phyloP scores from a whole-genome alignment of 2,329 filamentous ascomycete species.

The Curvularia verruculosa region DNA sequence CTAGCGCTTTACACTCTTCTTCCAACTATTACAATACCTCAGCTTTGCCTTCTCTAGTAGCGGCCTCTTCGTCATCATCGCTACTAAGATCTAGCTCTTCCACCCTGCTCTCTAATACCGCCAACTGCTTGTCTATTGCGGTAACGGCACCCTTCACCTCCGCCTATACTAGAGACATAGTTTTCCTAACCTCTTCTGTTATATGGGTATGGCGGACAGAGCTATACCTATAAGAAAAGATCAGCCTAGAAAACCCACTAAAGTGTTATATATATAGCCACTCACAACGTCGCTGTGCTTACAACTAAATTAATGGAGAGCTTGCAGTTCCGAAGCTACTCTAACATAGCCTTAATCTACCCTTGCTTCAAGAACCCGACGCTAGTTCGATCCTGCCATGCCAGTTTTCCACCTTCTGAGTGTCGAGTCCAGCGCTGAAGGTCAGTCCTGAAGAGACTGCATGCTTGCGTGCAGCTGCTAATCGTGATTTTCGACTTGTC shows the following conservation, averaged over 20 bases:
- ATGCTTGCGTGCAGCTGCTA: constrained; percentile 37
- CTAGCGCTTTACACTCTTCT: constrained; percentile 20
- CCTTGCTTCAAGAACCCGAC: constrained; percentile 47
- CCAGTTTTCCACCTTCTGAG: constrained; percentile 40
- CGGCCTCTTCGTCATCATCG: constrained; percentile 15
- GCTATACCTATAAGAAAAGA: constrained; percentile 32
- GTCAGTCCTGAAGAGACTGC: constrained; percentile 37
- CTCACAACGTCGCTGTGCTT: constrained; percentile 42
- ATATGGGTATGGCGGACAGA: constrained; percentile 41
- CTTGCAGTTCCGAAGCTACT: constrained; percentile 45
- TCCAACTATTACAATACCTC: constrained; percentile 20
- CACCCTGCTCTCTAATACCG: constrained; percentile 30
- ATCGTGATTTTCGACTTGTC: constrained; percentile 38
- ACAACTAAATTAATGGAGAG: constrained; percentile 39
- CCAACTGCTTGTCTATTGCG: constrained; percentile 8
- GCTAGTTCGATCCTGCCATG: constrained; percentile 41
- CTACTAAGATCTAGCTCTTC: constrained; percentile 30
- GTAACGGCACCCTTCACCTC: constrained; percentile 30
- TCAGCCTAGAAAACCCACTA: constrained; percentile 20
- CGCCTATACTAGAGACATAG: constrained; percentile 35
- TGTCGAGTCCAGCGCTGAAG: constrained; percentile 45
- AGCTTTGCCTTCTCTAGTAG: constrained; percentile 13
- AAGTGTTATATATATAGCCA: constrained; percentile 12
- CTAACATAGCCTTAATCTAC: constrained; percentile 44
- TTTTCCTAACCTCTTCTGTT: constrained; percentile 42